These are phyloP conservation scores for Boletus huronensis DNA, from an alignment of 768 basidiomycete genomes.

Conservation along the genomic window DNA sequence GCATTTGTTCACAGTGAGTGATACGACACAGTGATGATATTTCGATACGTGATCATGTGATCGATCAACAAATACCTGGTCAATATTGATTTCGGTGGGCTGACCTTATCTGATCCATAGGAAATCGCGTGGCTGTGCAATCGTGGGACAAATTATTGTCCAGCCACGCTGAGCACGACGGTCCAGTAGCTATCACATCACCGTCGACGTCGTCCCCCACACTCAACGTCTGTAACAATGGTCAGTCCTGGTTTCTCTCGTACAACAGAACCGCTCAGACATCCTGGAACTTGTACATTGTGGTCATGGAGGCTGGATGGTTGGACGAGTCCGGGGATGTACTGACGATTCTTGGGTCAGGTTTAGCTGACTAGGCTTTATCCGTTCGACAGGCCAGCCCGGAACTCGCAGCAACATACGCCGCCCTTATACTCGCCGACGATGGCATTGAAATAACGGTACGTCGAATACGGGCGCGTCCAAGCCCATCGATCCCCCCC, in stretches of 20 bases:
- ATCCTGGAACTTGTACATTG: not conserved
- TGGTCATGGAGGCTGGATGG: constrained; percentile 21
- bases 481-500: not conserved
- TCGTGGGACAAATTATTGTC: constrained; percentile 11
- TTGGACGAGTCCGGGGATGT: constrained; percentile 8
- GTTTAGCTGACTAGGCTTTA: constrained; percentile 10
- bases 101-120: too few species aligned
- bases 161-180: not conserved
- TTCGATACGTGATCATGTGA: too few species aligned
- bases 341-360: not conserved
- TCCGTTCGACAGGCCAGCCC: constrained; percentile 40
- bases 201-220: constrained; percentile 12
- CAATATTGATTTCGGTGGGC: too few species aligned
- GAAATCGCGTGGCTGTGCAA: constrained; percentile 2
- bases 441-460: constrained; percentile 97
- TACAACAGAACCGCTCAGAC: not conserved
- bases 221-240: constrained; percentile 20
- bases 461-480: constrained; percentile 33
- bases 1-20: not conserved
- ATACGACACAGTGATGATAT: not conserved
- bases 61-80: too few species aligned
- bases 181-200: constrained; percentile 5
- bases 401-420: constrained; percentile 94
- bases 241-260: constrained; percentile 15
- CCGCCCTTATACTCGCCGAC: constrained; percentile 97